Conservation (phyloP, 1,284 basidiomycete genomes). For the Ceratobasidium sp. region DNA sequence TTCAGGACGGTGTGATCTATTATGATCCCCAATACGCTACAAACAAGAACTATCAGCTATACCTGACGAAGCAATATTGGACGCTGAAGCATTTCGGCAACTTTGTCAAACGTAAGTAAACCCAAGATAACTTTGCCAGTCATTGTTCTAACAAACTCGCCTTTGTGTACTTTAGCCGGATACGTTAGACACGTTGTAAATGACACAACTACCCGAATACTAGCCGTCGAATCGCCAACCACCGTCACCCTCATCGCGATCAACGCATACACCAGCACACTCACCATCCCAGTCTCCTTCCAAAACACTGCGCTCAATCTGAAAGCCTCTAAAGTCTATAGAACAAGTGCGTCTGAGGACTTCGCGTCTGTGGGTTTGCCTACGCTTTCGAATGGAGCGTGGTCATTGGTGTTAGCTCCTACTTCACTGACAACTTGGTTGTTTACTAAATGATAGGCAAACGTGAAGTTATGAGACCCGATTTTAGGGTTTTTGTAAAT, state of each 20-base stretch:
- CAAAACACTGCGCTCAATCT: constrained; percentile 23
- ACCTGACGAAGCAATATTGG: constrained; percentile 42
- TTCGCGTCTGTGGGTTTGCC: constrained; percentile 37
- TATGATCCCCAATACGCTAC: constrained; percentile 51
- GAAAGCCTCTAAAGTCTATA: constrained; percentile 10
- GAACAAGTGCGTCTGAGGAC: constrained; percentile 37
- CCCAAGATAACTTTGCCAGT: neutral
- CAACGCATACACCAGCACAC: constrained; percentile 20
- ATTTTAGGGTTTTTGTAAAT: too few relatives aligned
- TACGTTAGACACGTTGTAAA: constrained; percentile 26
- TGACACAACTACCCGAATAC: constrained; percentile 11
- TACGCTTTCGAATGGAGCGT: constrained; percentile 24
- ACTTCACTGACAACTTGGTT: constrained; percentile 37
- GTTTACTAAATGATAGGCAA: constrained; percentile 20
- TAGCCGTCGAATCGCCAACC: constrained; percentile 35
- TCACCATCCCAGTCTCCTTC: constrained; percentile 39
- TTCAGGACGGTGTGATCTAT: constrained; percentile 47
- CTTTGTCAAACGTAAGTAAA: constrained; percentile 39
- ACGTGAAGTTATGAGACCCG: too few relatives aligned
- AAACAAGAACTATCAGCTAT: constrained; percentile 36
- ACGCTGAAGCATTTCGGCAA: constrained; percentile 44
- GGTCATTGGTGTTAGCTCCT: constrained; percentile 31
- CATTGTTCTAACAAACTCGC: too few relatives aligned
- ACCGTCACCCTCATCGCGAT: constrained; percentile 30
- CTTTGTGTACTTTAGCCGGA: constrained; percentile 25